A percentile compares a stretch with the other conserved stretches of the same genome.
These are phyloP conservation scores for Yarrowia keelungensis DNA, from an alignment of 805 yeast species.

Conservation along the genomic window DNA sequence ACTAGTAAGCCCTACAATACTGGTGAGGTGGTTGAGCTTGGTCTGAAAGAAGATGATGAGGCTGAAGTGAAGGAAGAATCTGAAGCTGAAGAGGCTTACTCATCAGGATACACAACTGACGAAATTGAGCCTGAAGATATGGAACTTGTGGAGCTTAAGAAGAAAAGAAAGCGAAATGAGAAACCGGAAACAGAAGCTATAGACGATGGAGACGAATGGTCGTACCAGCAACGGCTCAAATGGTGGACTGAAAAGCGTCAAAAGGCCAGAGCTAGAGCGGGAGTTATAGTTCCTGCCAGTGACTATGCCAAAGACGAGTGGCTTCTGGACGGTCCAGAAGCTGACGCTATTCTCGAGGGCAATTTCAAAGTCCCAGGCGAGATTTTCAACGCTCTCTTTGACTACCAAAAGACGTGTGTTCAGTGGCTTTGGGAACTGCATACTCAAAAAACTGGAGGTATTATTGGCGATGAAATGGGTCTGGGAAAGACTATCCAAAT, in stretches of 20 bases:
- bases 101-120: conserved; percentile 15
- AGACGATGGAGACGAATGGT: conserved; percentile 83
- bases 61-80: not conserved
- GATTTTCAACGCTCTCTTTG: conserved; percentile 82
- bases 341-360: conserved; percentile 77
- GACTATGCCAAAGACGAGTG: conserved; percentile 34
- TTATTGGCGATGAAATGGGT: conserved; percentile 98
- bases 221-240: conserved; percentile 65
- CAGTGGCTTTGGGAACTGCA: conserved; percentile 98
- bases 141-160: conserved; percentile 25
- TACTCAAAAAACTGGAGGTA: conserved; percentile 89
- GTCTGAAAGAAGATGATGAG: not conserved
- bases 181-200: conserved; percentile 45
- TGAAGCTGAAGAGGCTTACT: not conserved
- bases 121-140: conserved; percentile 24
- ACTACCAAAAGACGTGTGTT: conserved; percentile 94
- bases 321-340: conserved; percentile 47
- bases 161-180: not conserved
- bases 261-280: conserved; percentile 50
- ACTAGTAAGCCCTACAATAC: conserved; percentile 12
- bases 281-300: conserved; percentile 43
- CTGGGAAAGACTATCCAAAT: conserved; percentile 94
- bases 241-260: conserved; percentile 67
- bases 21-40: not conserved
- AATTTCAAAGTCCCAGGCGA: conserved; percentile 87